phyloP scores from a whole-genome alignment of 257 asterid genomes.

The Plantago ovata region DNA sequence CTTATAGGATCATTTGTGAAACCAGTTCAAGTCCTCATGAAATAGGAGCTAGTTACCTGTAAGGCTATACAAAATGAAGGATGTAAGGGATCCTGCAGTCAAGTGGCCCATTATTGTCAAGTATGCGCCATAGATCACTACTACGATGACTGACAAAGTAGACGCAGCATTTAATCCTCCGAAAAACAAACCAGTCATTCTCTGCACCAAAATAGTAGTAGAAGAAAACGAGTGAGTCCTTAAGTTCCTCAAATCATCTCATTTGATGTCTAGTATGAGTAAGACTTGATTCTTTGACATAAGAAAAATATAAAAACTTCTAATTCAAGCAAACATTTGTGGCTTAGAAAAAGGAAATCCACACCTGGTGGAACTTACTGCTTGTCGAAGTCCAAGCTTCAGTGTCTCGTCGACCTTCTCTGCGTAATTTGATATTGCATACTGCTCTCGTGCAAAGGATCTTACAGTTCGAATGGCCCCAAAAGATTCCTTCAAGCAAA shows the following conservation, averaged over 20 bases:
- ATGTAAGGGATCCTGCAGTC: slow-evolving; percentile 61
- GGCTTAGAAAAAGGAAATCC: slow-evolving; percentile 5
- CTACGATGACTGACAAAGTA: slow-evolving; percentile 52
- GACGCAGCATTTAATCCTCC: slow-evolving; percentile 61
- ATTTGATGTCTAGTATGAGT: no score
- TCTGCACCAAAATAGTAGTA: slow-evolving; percentile 34
- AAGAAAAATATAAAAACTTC: no score
- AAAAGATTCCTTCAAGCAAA: slow-evolving; percentile 49
- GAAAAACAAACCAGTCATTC: slow-evolving; percentile 45
- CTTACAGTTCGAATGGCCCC: slow-evolving; percentile 66
- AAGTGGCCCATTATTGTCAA: slow-evolving; percentile 51
- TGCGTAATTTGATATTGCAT: slow-evolving; percentile 46
- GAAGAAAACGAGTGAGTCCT: background rate
- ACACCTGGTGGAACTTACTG: slow-evolving; percentile 36
- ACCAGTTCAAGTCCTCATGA: no score
- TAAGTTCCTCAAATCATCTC: background rate
- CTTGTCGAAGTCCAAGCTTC: slow-evolving; percentile 59
- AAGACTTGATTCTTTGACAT: no score
- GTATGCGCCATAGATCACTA: slow-evolving; percentile 62
- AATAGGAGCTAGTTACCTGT: slow-evolving; percentile 33
- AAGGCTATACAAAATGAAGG: slow-evolving; percentile 65
- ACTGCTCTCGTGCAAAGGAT: slow-evolving; percentile 61
- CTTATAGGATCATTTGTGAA: no score
- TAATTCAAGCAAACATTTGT: background rate
- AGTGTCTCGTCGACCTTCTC: slow-evolving; percentile 59